Percentiles rank a stretch among this genome's conserved stretches.
Evolutionary conservation across 371 early-diverging fungal species (phyloP).

Genomic region (Blakeslea trispora): DNA sequence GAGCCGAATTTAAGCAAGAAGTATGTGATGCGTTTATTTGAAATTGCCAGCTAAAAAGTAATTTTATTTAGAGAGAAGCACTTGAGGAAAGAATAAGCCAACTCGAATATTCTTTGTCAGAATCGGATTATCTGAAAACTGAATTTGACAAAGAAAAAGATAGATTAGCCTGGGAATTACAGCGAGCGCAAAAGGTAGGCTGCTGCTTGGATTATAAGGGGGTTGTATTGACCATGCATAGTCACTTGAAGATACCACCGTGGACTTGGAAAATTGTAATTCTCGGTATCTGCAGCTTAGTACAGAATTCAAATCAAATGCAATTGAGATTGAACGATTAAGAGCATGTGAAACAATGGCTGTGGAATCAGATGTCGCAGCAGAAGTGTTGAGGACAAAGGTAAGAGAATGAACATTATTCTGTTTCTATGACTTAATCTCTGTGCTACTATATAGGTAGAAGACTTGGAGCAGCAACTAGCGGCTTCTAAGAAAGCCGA

Average conservation of each 20-base stretch:
- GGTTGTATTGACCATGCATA: slow-evolving; percentile 4
- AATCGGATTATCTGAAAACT: slow-evolving; percentile 32
- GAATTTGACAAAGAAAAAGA: slow-evolving; percentile 34
- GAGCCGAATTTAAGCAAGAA: slow-evolving; percentile 33
- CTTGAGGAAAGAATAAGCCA: slow-evolving; percentile 30
- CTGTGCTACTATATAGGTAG: slow-evolving; percentile 25
- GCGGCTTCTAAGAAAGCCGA: slow-evolving; percentile 41
- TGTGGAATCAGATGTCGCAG: slow-evolving; percentile 46
- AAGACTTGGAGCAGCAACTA: slow-evolving; percentile 49
- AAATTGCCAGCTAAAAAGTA: neutral
- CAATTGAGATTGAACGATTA: slow-evolving; percentile 42
- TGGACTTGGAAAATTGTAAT: slow-evolving; percentile 40
- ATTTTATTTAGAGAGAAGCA: slow-evolving; percentile 20
- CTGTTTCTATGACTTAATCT: neutral
- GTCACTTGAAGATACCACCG: slow-evolving; percentile 36
- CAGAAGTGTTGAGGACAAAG: slow-evolving; percentile 40
- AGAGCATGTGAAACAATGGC: slow-evolving; percentile 48
- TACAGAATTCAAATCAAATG: slow-evolving; percentile 34
- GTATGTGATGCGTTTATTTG: slow-evolving; percentile 15
- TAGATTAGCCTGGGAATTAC: slow-evolving; percentile 34
- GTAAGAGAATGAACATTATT: slow-evolving; percentile 17
- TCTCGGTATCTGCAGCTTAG: slow-evolving; percentile 36
- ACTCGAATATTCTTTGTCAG: slow-evolving; percentile 33
- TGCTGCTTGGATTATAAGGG: neutral
- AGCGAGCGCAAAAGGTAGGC: slow-evolving; percentile 49